Evolutionary conservation across 306 rosid genomes (phyloP).

Genomic region (Malus domestica): DNA sequence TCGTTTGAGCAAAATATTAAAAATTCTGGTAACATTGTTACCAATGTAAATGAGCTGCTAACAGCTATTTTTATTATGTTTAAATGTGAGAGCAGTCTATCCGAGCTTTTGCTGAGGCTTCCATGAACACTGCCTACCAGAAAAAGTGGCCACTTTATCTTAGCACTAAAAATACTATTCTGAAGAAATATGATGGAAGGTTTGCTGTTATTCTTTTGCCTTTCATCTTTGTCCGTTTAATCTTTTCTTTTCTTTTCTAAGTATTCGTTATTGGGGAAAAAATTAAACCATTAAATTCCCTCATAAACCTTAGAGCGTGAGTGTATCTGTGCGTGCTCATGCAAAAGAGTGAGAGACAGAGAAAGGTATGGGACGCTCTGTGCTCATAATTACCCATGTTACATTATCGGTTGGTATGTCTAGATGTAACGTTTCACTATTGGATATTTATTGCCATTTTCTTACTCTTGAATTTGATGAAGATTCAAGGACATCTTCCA

Average conservation of each 20-base stretch:
- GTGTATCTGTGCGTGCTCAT: no score
- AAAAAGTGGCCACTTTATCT: conserved; percentile 95
- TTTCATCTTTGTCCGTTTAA: not conserved
- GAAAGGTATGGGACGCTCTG: no score
- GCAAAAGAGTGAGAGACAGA: no score
- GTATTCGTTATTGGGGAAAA: not conserved
- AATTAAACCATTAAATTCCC: not conserved
- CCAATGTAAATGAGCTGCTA: not conserved
- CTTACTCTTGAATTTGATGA: conserved; percentile 18
- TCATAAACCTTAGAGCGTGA: no score
- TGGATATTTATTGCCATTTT: not conserved
- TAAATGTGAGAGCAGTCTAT: conserved; percentile 54
- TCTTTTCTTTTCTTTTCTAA: not conserved
- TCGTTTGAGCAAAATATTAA: not conserved
- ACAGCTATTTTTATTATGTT: not conserved
- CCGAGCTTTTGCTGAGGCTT: conserved; percentile 76
- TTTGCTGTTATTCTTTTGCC: conserved; percentile 19
- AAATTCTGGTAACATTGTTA: not conserved
- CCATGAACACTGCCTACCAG: conserved; percentile 75
- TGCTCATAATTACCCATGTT: not conserved
- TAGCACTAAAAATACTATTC: conserved; percentile 89
- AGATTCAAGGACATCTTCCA: conserved; percentile 97
- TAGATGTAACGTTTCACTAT: not conserved
- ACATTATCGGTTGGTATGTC: not conserved
- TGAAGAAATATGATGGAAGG: conserved; percentile 99